Evolutionary conservation across 2,329 filamentous ascomycete genomes (phyloP), one percentile per base, ranked within the genome.

Genomic region (Fusarium goolgardi): DNA sequence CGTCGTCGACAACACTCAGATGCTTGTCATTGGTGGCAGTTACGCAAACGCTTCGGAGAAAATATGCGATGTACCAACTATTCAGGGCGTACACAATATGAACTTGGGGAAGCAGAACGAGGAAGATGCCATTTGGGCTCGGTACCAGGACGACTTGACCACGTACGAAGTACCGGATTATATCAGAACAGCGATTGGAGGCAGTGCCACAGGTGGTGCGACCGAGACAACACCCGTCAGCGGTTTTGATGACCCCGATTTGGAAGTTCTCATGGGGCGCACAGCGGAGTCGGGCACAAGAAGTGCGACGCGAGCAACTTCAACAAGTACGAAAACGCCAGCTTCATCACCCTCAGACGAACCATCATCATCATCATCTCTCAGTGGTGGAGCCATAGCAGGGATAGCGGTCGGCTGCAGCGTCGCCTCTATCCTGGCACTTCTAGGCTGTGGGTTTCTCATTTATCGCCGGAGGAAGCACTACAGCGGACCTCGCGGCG

Each of bases 11-110:
- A 23, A 60, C 8, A 25, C 54, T 0, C 35, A 60, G 20, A 60
- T 60, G 43, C 53, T 59, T 7, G 31, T 60, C 2, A 59, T 58
- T 4, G 54, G 57, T 1, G 54, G 54, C 5, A 43, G 43, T 8
- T 60, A 59, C 11, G 45, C 41, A 2, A 60, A 59, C 18, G 43
- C 43, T 1, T 31, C 57, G 1, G 27, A 60, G 9, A 37, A 50
- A 8, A 16, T 20, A n/a, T 60, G 54, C 18, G 54, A 60, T 8
- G 35, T 59, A 3, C 53, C 57, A 4, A 1, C 5, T 3, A 50
- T 60, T 6, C 43, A 59, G 18, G 57, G 57, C 4, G 12, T 35
- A 10, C 53, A 59, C 10, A 59, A 59, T 7, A 60, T 60, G 54
- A 60, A 59, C 8, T 16, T 60, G 18, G 57, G 54, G 20, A 35